These are phyloP conservation scores for Solanum megistacrolobum DNA, from an alignment of 257 asterid species.

Conservation along the genomic window DNA sequence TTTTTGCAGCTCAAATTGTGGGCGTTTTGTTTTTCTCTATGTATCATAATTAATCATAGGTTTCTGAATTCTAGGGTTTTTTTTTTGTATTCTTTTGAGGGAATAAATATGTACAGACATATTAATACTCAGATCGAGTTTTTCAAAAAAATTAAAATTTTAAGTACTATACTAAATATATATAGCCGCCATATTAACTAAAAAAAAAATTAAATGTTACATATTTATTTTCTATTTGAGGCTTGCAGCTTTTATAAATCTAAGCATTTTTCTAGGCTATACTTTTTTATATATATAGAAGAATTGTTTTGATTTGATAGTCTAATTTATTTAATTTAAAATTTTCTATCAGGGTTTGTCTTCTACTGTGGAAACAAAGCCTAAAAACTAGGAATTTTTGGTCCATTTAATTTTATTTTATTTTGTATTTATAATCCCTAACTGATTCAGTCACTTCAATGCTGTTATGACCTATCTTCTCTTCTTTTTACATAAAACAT, in stretches of 20 bases:
- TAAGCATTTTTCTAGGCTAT: background rate
- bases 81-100: conserved; percentile 32
- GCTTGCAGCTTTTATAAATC: background rate
- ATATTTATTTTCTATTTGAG: conserved; percentile 1
- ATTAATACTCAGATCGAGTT: conserved; percentile 1
- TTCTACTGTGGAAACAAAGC: conserved; percentile 44
- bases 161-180: background rate
- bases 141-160: background rate
- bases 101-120: conserved; percentile 8
- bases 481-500: conserved; percentile 10
- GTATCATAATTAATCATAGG: background rate
- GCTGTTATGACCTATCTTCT: conserved; percentile 11
- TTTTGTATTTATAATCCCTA: conserved; percentile 15
- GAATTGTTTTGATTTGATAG: background rate
- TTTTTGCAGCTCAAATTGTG: conserved; percentile 39
- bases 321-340: background rate
- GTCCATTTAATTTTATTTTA: conserved; percentile 15
- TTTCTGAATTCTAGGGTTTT: conserved; percentile 54
- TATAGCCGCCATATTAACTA: conserved; percentile 36
- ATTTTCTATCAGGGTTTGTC: conserved; percentile 30
- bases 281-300: background rate
- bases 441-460: conserved; percentile 63
- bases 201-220: background rate
- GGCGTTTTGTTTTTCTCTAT: conserved; percentile 21
- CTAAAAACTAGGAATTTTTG: background rate